Evolutionary conservation across 768 basidiomycete species (phyloP).

Genomic region (Tylopilus cervinicoccineus): DNA sequence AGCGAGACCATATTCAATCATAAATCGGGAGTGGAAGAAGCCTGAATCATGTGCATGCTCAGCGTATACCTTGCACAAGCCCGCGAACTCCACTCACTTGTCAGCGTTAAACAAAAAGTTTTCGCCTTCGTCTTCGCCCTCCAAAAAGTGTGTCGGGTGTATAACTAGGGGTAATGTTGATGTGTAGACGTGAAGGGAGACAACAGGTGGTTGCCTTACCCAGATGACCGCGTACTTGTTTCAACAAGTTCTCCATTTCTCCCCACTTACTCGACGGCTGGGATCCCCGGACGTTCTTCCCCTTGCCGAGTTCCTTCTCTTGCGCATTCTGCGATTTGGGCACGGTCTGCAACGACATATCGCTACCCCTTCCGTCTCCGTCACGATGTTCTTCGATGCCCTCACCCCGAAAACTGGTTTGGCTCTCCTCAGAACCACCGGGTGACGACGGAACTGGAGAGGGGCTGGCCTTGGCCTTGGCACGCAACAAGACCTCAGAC

Average conservation of each 20-base stretch:
- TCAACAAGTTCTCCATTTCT: conserved; percentile 83
- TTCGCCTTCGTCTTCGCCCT: conserved; percentile 87
- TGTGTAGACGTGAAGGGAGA: not conserved
- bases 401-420: conserved; percentile 8
- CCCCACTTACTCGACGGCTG: conserved; percentile 78
- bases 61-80: conserved; percentile 1
- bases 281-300: conserved; percentile 42
- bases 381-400: conserved; percentile 16
- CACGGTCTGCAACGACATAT: conserved; percentile 11
- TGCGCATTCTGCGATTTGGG: conserved; percentile 25
- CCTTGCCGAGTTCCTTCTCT: conserved; percentile 35
- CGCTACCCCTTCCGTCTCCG: conserved; percentile 22
- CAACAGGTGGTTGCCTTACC: conserved; percentile 44
- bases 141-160: conserved; percentile 82
- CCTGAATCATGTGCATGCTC: conserved; percentile 25
- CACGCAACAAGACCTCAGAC: conserved; percentile 3
- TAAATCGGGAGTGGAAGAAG: conserved; percentile 76
- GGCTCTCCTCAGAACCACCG: conserved; percentile 48
- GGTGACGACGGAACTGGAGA: conserved; percentile 45
- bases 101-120: conserved; percentile 95
- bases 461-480: conserved; percentile 41
- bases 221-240: conserved; percentile 78
- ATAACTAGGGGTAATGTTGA: conserved; percentile 51
- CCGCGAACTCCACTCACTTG: conserved; percentile 39
- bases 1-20: conserved; percentile 32